Conservation (phyloP, 2,329 filamentous ascomycete species). For the Pestalotiopsis sp. region DNA sequence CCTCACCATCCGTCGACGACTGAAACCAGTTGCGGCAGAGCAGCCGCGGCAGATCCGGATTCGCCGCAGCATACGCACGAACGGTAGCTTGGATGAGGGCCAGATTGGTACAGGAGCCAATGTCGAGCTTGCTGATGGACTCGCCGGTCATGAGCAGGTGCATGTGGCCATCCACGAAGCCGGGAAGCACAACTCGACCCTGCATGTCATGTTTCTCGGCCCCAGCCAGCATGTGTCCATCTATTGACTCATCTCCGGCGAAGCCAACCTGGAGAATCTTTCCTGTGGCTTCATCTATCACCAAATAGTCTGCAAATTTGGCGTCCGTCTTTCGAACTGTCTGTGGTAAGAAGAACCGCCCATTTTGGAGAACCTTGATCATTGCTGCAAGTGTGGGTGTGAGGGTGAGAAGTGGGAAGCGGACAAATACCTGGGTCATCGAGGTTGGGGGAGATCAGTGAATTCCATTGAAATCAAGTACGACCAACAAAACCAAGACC, state of each 20-base stretch:
- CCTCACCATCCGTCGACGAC: conserved; percentile 34
- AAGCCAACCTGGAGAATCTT: conserved; percentile 22
- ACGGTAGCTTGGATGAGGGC: conserved; percentile 52
- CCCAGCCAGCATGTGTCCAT: conserved; percentile 14
- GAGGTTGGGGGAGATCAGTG: not conserved
- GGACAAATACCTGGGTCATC: not conserved
- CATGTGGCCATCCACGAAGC: conserved; percentile 61
- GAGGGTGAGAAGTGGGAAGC: not conserved
- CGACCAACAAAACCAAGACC: too few relatives aligned
- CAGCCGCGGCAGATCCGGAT: conserved; percentile 51
- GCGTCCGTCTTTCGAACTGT: not conserved
- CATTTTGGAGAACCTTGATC: not conserved
- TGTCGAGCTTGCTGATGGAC: conserved; percentile 51
- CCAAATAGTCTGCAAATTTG: not conserved
- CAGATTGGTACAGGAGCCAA: conserved; percentile 50
- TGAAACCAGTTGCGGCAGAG: conserved; percentile 61
- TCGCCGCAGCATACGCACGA: conserved; percentile 43
- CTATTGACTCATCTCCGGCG: conserved; percentile 17
- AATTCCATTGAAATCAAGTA: not conserved
- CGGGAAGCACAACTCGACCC: conserved; percentile 48
- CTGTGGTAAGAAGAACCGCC: not conserved
- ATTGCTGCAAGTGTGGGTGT: not conserved
- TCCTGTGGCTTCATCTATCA: conserved; percentile 4
- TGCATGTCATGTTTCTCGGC: conserved; percentile 22
- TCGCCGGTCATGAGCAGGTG: conserved; percentile 58